Evolutionary conservation across 2,329 filamentous ascomycete species (phyloP).

Genomic region (Sporothrix phasma): DNA sequence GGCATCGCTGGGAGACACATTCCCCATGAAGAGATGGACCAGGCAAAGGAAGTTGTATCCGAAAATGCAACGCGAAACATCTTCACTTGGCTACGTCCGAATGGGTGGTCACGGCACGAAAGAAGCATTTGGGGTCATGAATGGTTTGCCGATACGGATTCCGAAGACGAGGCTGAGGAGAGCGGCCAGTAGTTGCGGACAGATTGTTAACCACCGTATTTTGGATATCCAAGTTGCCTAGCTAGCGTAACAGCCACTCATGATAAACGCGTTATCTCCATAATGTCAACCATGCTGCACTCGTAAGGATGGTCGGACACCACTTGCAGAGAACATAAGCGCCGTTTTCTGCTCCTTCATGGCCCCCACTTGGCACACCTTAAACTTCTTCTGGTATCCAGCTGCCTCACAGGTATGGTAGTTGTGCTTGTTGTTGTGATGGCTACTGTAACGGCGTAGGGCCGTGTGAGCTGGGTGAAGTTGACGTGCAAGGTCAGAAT

Average conservation of each 20-base stretch:
- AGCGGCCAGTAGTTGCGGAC: neutral
- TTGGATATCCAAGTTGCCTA: neutral
- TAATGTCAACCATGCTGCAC: neutral
- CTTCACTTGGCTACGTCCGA: conserved; percentile 24
- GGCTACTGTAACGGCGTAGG: too few relatives aligned
- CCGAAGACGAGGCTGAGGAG: conserved; percentile 20
- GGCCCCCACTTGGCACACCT: neutral
- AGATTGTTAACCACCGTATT: neutral
- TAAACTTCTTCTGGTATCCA: neutral
- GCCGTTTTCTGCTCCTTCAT: neutral
- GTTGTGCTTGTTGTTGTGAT: conserved; percentile 3
- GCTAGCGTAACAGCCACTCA: neutral
- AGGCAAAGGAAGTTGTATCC: conserved; percentile 19
- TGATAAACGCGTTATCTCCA: neutral
- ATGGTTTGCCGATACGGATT: conserved; percentile 21
- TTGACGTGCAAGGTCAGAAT: neutral
- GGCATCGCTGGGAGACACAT: neutral
- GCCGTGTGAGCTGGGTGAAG: neutral
- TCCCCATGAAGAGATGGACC: conserved; percentile 14
- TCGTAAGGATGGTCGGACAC: neutral
- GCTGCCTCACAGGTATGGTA: neutral
- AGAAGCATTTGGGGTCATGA: conserved; percentile 21
- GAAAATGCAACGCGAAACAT: conserved; percentile 25
- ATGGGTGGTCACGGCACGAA: conserved; percentile 22
- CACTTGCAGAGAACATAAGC: neutral